Base-by-base conservation (phyloP, 768 basidiomycete genomes). In the Phylloporus arenicola region DNA sequence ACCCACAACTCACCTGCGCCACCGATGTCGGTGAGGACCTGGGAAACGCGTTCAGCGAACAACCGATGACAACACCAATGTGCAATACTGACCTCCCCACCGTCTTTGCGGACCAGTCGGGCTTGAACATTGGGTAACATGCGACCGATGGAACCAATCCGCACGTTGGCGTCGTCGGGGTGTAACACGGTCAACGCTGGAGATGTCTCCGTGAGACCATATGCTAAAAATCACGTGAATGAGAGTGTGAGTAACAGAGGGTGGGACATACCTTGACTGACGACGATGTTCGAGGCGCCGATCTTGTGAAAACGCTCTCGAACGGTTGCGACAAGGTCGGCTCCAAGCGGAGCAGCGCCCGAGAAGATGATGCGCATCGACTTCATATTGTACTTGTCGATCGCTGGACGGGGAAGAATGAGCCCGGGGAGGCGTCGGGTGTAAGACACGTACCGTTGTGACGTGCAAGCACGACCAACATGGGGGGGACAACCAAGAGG, bases 1-100 rank as follows among this genome's bases (percentile, higher is more conserved):
- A 93, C 48, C 88, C 90, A 93, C 16, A 95, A 64, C 65, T 94
- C 92, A 14, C 92, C 91, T 0, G 79, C 71, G 48, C 83, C 72
- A 14, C 59, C 55, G 2, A 69, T 58, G 31, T 58, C 58, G 0
- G 61, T 68, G 11, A 64, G 54, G 12, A 61, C 44, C 67, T 68
- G 27, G 3, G 29, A 3, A n/a, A 43, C 4, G 11, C 6, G n/a
- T 7, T 59, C 20, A 51, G 35, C 13, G 20, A 17, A 20, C 43
- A 24, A n/a, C 34, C 14, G 13, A 24, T 0, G 17, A 20, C 24
- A 25, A 2, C 4, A 30, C 8, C 9, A 12, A 24, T 2, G 16
- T 27, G 11, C 16, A 19, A 24, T 5, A 7, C 56, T 24, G 25
- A 65, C 63, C 56, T 78, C 76, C 22, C 77, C 78, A 0, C 79